Conservation (phyloP, 139 green algal genomes). For the Picochlorum costavermella region DNA sequence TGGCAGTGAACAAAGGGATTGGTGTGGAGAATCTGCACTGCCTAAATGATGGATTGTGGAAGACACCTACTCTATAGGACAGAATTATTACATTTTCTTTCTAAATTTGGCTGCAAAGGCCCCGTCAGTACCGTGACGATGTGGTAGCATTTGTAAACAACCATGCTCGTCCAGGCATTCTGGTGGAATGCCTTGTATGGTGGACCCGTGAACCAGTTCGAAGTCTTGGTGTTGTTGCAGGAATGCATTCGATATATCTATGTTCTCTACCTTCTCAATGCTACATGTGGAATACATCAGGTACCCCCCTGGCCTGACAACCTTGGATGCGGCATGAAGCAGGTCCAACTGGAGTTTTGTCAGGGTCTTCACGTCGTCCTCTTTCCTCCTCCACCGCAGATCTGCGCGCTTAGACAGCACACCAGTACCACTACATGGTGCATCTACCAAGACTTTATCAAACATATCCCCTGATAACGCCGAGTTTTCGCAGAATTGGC, state of each 20-base stretch:
- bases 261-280: slow-evolving; percentile 59
- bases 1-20: slow-evolving; percentile 82
- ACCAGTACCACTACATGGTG: slow-evolving; percentile 79
- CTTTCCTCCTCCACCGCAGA: slow-evolving; percentile 68
- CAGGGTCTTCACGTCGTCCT: slow-evolving; percentile 49
- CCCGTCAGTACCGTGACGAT: slow-evolving; percentile 73
- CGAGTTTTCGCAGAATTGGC: slow-evolving; percentile 2
- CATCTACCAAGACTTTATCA: slow-evolving; percentile 81
- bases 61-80: slow-evolving; percentile 27
- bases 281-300: slow-evolving; percentile 87
- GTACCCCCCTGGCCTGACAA: slow-evolving; percentile 69
- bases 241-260: slow-evolving; percentile 20
- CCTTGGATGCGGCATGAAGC: slow-evolving; percentile 49
- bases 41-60: slow-evolving; percentile 94
- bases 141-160: slow-evolving; percentile 59
- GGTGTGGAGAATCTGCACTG: slow-evolving; percentile 89
- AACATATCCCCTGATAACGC: slow-evolving; percentile 22
- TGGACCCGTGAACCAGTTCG: background rate
- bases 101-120: slow-evolving; percentile 69
- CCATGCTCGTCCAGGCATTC: slow-evolving; percentile 40
- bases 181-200: background rate
- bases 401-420: slow-evolving; percentile 82
- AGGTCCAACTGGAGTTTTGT: slow-evolving; percentile 48
- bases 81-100: slow-evolving; percentile 6
- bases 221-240: background rate